A percentile compares a stretch with the other conserved stretches of the same genome.
These are phyloP conservation scores for Nakataea oryzae DNA, from an alignment of 2,329 filamentous ascomycete species.

Conservation along the genomic window DNA sequence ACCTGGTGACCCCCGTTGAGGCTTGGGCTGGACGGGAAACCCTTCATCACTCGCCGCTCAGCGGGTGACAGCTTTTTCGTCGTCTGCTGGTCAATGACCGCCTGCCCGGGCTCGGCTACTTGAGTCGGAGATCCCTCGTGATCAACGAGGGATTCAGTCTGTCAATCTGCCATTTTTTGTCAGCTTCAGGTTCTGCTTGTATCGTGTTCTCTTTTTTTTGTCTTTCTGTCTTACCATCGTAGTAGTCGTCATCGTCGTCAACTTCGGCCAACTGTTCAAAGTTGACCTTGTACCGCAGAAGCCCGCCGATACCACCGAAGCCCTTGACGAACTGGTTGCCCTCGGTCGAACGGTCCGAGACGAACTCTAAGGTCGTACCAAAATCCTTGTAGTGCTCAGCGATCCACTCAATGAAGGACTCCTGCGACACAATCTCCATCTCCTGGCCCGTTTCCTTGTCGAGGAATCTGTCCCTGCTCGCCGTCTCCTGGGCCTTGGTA, in stretches of 20 bases:
- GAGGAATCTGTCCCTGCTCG: slow-evolving; percentile 74
- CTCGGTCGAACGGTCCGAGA: slow-evolving; percentile 93
- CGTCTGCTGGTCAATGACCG: background rate
- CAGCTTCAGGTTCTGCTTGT: background rate
- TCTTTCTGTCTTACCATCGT: slow-evolving; percentile 41
- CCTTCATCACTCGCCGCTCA: slow-evolving; percentile 36
- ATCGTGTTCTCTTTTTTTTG: background rate
- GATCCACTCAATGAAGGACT: slow-evolving; percentile 98
- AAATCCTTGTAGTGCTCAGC: slow-evolving; percentile 98
- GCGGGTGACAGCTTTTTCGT: slow-evolving; percentile 20
- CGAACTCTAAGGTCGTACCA: slow-evolving; percentile 89
- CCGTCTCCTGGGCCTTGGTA: slow-evolving; percentile 71
- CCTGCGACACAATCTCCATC: slow-evolving; percentile 85
- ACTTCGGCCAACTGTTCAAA: slow-evolving; percentile 96
- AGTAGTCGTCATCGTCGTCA: slow-evolving; percentile 87
- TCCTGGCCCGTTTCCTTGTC: slow-evolving; percentile 94
- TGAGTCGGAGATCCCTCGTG: slow-evolving; percentile 72
- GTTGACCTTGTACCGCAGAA: slow-evolving; percentile 99
- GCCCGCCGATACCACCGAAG: slow-evolving; percentile 94
- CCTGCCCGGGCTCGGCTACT: slow-evolving; percentile 22
- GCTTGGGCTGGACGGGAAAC: slow-evolving; percentile 31
- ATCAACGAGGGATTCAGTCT: slow-evolving; percentile 73
- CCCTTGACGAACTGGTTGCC: slow-evolving; percentile 99
- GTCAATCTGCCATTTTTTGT: slow-evolving; percentile 56
- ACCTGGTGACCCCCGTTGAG: slow-evolving; percentile 36